Evolutionary conservation across 106 monocot genomes (phyloP).

Genomic region (Dendrobium huoshanense): DNA sequence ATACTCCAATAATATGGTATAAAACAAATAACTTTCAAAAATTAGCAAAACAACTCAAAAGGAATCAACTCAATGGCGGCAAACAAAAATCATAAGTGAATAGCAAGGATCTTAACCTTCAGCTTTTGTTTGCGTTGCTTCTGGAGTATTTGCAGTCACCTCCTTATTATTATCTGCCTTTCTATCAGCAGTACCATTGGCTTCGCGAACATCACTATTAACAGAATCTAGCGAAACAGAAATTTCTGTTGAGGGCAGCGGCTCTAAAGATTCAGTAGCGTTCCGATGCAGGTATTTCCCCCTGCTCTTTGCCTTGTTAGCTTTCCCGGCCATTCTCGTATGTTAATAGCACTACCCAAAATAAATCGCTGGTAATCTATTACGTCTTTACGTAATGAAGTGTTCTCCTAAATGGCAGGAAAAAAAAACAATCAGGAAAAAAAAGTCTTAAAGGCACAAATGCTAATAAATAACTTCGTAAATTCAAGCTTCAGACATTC

Average conservation of each 20-base stretch:
- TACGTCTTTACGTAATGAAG: not conserved
- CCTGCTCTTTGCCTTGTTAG: slow-evolving; percentile 9
- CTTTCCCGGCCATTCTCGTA: slow-evolving; percentile 4
- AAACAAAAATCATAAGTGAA: not conserved
- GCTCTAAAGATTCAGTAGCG: not conserved
- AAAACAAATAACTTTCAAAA: slow-evolving; percentile 5
- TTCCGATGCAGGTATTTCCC: slow-evolving; percentile 3
- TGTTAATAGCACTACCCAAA: not conserved
- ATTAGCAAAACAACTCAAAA: not conserved
- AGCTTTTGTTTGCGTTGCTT: slow-evolving; percentile 25
- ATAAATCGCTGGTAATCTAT: not conserved
- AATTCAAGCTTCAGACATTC: not conserved
- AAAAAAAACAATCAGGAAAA: not conserved
- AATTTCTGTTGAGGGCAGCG: not conserved
- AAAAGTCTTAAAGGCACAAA: not conserved
- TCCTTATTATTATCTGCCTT: not conserved
- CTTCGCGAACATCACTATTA: not conserved
- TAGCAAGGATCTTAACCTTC: slow-evolving; percentile 30
- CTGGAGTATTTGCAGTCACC: slow-evolving; percentile 12
- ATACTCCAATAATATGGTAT: not conserved
- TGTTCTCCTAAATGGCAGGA: not conserved
- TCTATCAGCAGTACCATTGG: not conserved
- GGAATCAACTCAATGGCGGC: not conserved
- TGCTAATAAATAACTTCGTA: not conserved
- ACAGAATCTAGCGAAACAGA: not conserved